phyloP scores from a whole-genome alignment of 176 grass and related monocot species.

The Coix lacrymajobi region DNA sequence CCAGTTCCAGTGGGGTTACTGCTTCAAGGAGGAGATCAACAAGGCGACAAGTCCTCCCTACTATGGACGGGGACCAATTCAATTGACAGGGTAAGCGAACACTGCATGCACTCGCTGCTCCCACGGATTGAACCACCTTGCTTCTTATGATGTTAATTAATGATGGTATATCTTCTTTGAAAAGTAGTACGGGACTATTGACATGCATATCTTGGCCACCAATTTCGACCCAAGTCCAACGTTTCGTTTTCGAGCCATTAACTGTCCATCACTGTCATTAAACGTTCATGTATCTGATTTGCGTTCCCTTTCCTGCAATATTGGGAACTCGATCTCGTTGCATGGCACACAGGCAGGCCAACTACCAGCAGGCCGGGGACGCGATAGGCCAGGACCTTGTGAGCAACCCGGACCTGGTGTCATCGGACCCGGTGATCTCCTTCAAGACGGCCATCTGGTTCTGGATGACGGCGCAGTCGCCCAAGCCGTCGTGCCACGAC shows the following conservation, averaged over 20 bases:
- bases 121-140: neutral
- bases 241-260: too few species aligned
- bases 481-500: constrained; percentile 54
- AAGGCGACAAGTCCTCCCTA: neutral
- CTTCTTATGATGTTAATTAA: too few species aligned
- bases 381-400: constrained; percentile 41
- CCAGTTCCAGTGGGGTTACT: constrained; percentile 57
- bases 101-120: too few species aligned
- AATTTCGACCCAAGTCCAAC: neutral
- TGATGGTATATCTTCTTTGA: neutral
- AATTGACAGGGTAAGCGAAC: constrained; percentile 37
- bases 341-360: constrained; percentile 23
- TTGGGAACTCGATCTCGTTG: neutral
- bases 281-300: too few species aligned
- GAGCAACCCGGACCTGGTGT: constrained; percentile 47
- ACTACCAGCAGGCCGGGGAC: constrained; percentile 40
- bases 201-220: too few species aligned
- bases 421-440: constrained; percentile 36
- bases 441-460: constrained; percentile 66
- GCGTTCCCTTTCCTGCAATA: too few species aligned
- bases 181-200: neutral
- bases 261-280: too few species aligned
- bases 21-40: constrained; percentile 37
- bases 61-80: constrained; percentile 53
- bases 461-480: constrained; percentile 52